Conservation (phyloP, 1,284 basidiomycete species). For the Sporisorium iseilematis-ciliati region DNA sequence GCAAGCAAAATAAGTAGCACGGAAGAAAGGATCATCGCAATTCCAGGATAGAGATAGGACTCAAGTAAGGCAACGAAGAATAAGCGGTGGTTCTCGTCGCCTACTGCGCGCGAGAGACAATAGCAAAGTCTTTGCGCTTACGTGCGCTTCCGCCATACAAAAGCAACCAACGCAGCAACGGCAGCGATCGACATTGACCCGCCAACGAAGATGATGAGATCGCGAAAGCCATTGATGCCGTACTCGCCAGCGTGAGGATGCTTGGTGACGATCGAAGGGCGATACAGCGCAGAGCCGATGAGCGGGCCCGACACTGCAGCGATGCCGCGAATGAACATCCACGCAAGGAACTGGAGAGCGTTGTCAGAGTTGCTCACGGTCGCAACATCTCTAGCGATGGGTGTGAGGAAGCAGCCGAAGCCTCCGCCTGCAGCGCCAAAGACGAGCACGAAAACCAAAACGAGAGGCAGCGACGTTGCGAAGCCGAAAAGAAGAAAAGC, state of each 20-base stretch:
- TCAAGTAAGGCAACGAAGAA: too few relatives aligned
- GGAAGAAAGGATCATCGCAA: too few relatives aligned
- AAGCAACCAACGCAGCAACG: conserved; percentile 10
- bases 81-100: too few relatives aligned
- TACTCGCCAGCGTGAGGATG: conserved; percentile 23
- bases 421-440: conserved; percentile 49
- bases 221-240: conserved; percentile 42
- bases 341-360: conserved; percentile 28
- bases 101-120: too few relatives aligned
- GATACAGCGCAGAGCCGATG: conserved; percentile 48
- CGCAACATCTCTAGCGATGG: conserved; percentile 30
- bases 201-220: conserved; percentile 50
- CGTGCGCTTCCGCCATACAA: conserved; percentile 4
- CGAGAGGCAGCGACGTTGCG: conserved; percentile 39
- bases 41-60: too few relatives aligned
- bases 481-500: conserved; percentile 52
- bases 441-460: conserved; percentile 53
- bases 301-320: conserved; percentile 52
- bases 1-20: too few relatives aligned
- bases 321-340: conserved; percentile 50
- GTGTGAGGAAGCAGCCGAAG: conserved; percentile 43
- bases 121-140: not conserved
- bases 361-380: conserved; percentile 21
- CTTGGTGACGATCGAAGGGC: conserved; percentile 8
- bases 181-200: conserved; percentile 13